Percentiles rank a stretch among this genome's conserved stretches.
These are phyloP conservation scores for Cyclocybe cylindracea DNA, from an alignment of 768 basidiomycete genomes.

Conservation along the genomic window DNA sequence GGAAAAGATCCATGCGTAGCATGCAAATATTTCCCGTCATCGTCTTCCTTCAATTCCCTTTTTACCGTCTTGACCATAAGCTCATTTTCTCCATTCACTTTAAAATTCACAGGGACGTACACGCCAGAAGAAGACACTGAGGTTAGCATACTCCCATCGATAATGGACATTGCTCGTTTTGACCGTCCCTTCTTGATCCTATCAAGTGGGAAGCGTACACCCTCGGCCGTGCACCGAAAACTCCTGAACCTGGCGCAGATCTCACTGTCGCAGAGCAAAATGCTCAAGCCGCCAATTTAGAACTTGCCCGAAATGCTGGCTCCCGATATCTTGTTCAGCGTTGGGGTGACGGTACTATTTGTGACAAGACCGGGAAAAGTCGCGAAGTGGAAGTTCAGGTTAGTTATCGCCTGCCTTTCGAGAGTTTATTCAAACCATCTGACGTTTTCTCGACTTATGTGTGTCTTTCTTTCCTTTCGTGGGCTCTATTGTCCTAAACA, in stretches of 20 bases:
- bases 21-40: background rate
- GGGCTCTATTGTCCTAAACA: slow-evolving; percentile 20
- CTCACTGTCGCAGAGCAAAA: slow-evolving; percentile 66
- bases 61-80: slow-evolving; percentile 11
- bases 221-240: slow-evolving; percentile 66
- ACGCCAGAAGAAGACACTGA: slow-evolving; percentile 86
- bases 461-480: slow-evolving; percentile 14
- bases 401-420: slow-evolving; percentile 25
- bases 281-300: slow-evolving; percentile 67
- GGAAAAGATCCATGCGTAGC: background rate
- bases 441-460: slow-evolving; percentile 6
- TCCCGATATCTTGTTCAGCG: slow-evolving; percentile 91
- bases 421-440: slow-evolving; percentile 14
- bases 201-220: slow-evolving; percentile 77
- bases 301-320: slow-evolving; percentile 75
- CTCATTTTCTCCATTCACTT: slow-evolving; percentile 19
- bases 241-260: slow-evolving; percentile 61
- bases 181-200: slow-evolving; percentile 20
- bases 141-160: slow-evolving; percentile 43
- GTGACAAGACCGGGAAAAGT: slow-evolving; percentile 87
- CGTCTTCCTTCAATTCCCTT: slow-evolving; percentile 4
- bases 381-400: slow-evolving; percentile 97
- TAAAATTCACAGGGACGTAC: slow-evolving; percentile 55
- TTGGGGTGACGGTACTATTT: slow-evolving; percentile 89
- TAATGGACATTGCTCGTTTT: slow-evolving; percentile 20